phyloP scores from a whole-genome alignment of 225 moss, liverwort and hornwort genomes.

The Bryoerythrophyllum caledonicum region DNA sequence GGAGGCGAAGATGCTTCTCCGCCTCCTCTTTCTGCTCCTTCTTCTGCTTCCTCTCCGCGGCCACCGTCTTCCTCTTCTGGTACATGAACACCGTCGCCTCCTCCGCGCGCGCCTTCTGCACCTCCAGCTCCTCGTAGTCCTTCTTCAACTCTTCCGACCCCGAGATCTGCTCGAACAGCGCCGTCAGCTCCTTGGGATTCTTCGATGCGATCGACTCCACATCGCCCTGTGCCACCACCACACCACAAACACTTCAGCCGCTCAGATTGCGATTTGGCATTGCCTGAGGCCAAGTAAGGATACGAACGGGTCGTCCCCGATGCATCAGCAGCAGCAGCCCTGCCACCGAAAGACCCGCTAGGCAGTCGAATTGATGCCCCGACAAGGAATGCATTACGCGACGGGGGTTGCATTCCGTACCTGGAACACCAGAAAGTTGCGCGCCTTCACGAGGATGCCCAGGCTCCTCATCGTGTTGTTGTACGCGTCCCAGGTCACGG shows the following conservation, averaged over 20 bases:
- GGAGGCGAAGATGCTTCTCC: conserved; percentile 92
- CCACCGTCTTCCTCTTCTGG: conserved; percentile 93
- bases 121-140: conserved; percentile 92
- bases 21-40: conserved; percentile 99
- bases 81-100: conserved; percentile 88
- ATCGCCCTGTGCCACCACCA: conserved; percentile 63
- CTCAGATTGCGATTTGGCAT: neutral
- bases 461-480: conserved; percentile 91
- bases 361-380: neutral
- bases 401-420: conserved; percentile 33
- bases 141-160: conserved; percentile 97
- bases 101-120: conserved; percentile 88
- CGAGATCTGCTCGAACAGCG: conserved; percentile 97
- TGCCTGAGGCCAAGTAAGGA: neutral
- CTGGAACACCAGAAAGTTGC: conserved; percentile 99
- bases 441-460: conserved; percentile 97
- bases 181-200: conserved; percentile 96
- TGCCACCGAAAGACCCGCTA: neutral
- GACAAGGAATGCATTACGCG: neutral
- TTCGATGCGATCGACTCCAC: conserved; percentile 99
- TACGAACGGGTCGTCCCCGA: neutral
- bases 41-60: conserved; percentile 98
- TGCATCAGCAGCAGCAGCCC: neutral
- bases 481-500: conserved; percentile 89
- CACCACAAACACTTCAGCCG: conserved; percentile 9